A percentile compares a stretch with the other conserved stretches of the same genome.
phyloP scores from a whole-genome alignment of 2,329 filamentous ascomycete genomes.

The Ascomycota sp. region DNA sequence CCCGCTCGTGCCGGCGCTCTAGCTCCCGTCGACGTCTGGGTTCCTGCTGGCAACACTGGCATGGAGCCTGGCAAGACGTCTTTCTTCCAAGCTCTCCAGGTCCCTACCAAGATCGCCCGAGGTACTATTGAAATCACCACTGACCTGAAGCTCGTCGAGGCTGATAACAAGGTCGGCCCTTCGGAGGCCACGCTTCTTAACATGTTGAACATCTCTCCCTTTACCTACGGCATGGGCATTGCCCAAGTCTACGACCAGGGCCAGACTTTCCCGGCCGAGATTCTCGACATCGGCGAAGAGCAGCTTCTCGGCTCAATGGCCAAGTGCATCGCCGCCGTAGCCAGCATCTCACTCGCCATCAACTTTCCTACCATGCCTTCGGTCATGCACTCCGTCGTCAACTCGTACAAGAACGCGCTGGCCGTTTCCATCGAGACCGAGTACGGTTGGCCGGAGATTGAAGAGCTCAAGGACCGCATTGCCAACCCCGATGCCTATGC shows the following conservation, averaged over 20 bases:
- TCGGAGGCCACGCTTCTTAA: conserved; percentile 98
- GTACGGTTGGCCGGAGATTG: conserved; percentile 85
- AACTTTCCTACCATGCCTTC: conserved; percentile 95
- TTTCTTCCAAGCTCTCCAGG: conserved; percentile 99
- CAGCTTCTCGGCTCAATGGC: conserved; percentile 76
- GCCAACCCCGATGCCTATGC: conserved; percentile 97
- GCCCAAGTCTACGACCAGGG: conserved; percentile 93
- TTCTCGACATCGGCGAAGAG: conserved; percentile 87
- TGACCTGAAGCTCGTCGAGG: conserved; percentile 95
- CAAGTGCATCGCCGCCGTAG: conserved; percentile 67
- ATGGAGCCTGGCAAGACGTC: conserved; percentile 99
- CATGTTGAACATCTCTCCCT: conserved; percentile 99
- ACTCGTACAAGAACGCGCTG: conserved; percentile 93
- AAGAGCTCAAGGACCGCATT: conserved; percentile 98
- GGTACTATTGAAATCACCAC: conserved; percentile 99
- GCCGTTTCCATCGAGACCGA: conserved; percentile 80
- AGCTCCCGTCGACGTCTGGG: conserved; percentile 79
- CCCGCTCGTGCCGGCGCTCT: conserved; percentile 95
- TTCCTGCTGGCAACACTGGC: conserved; percentile 97
- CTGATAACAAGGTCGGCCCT: conserved; percentile 82
- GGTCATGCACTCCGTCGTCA: conserved; percentile 89
- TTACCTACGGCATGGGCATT: conserved; percentile 97
- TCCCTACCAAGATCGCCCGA: conserved; percentile 99
- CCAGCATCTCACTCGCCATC: conserved; percentile 74
- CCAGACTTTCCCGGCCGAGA: conserved; percentile 67